Evolutionary conservation across 257 asterid genomes (phyloP).

Genomic region (Jaltomata sinuosa): DNA sequence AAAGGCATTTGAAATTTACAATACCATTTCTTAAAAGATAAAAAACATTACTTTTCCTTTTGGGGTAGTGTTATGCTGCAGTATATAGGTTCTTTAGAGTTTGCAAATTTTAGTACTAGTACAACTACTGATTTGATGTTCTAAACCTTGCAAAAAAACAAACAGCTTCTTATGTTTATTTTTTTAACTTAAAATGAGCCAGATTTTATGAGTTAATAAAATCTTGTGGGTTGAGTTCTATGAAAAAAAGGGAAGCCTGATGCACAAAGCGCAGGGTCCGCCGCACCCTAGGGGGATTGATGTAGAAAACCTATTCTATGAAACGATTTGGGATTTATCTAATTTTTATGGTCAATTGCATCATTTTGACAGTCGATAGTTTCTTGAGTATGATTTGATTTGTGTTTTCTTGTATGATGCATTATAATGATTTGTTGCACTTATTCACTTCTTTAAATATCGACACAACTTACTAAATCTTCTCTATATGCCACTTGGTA

Average conservation of each 20-base stretch:
- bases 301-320: not conserved
- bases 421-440: not conserved
- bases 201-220: too few relatives aligned
- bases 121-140: not conserved
- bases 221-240: not conserved
- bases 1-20: not conserved
- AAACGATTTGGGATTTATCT: not conserved
- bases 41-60: not conserved
- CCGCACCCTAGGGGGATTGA: rapidly evolving
- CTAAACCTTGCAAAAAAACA: not conserved
- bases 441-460: not conserved
- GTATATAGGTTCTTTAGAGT: not conserved
- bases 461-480: not conserved
- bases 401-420: not conserved
- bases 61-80: not conserved
- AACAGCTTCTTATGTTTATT: too few relatives aligned
- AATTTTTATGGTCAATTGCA: not conserved
- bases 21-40: too few relatives aligned
- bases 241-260: not conserved
- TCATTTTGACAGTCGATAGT: not conserved
- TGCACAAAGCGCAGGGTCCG: not conserved
- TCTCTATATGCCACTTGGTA: too few relatives aligned
- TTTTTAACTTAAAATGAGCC: too few relatives aligned
- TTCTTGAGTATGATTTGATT: not conserved
- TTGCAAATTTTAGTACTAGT: not conserved